Conservation (phyloP, 2,329 filamentous ascomycete species). For the Neopestalotiopsis sp. region DNA sequence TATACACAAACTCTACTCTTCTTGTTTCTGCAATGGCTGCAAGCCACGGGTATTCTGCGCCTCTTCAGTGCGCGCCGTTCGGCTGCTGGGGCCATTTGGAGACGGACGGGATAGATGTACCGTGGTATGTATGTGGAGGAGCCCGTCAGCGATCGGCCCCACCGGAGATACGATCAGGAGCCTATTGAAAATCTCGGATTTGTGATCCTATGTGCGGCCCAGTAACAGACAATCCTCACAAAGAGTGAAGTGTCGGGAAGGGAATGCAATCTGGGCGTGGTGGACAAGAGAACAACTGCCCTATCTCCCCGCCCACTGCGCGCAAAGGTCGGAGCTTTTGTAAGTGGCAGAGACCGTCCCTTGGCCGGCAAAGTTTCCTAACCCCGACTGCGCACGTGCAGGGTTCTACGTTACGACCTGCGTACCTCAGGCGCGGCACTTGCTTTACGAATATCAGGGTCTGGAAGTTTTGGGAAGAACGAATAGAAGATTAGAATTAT, state of each 20-base stretch:
- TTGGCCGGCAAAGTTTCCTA: background rate
- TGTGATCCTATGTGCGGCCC: background rate
- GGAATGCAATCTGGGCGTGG: too few species aligned
- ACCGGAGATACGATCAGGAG: background rate
- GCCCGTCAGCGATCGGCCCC: background rate
- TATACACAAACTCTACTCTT: constrained; percentile 13
- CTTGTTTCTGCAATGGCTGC: constrained; percentile 14
- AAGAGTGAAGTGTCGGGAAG: too few species aligned
- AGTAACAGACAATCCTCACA: background rate
- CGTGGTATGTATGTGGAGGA: background rate
- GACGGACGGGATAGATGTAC: too few species aligned
- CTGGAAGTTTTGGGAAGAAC: too few species aligned
- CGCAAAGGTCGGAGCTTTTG: background rate
- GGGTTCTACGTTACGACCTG: background rate
- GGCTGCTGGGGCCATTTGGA: background rate
- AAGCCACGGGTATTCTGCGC: constrained; percentile 15
- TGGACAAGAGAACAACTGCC: too few species aligned
- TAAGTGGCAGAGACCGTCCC: background rate
- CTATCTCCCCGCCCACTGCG: too few species aligned
- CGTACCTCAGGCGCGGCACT: background rate
- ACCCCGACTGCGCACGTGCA: background rate
- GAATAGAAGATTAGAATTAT: too few species aligned
- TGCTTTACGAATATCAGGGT: too few species aligned
- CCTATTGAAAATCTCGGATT: background rate
- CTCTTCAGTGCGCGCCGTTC: constrained; percentile 4